A percentile compares a stretch with the other conserved stretches of the same genome.
Evolutionary conservation across 1,139 yeast genomes (phyloP).

Genomic region (Geotrichum reessii): DNA sequence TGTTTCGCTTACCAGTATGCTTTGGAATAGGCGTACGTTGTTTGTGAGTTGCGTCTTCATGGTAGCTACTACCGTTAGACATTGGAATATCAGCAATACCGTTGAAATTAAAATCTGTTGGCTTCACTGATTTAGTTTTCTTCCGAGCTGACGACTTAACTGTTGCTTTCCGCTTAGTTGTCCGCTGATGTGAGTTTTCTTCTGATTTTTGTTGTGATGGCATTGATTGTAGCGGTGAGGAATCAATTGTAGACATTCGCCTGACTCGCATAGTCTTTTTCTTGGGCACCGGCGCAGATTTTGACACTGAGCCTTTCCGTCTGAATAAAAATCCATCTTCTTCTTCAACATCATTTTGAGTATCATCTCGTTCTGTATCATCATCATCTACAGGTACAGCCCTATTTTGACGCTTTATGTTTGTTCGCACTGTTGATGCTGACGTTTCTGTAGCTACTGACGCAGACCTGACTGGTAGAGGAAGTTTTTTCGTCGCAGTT

Average conservation of each 20-base stretch:
- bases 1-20: slow-evolving; percentile 4
- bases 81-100: slow-evolving; percentile 7
- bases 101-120: neutral
- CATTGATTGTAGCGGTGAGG: neutral
- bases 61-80: slow-evolving; percentile 2
- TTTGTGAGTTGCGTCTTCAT: slow-evolving; percentile 21
- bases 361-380: slow-evolving; percentile 1
- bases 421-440: neutral
- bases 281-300: neutral
- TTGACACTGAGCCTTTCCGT: slow-evolving; percentile 2
- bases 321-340: slow-evolving; percentile 25
- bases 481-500: neutral
- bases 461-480: neutral
- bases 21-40: slow-evolving; percentile 23
- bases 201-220: neutral
- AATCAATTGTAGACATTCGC: slow-evolving; percentile 3
- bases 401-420: neutral
- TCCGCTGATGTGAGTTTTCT: neutral
- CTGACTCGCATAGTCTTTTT: neutral
- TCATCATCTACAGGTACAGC: neutral
- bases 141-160: neutral
- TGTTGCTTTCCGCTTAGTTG: neutral
- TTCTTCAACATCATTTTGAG: slow-evolving; percentile 17
- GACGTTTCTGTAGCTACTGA: neutral
- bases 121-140: neutral